Conservation (phyloP, 306 rosid species). For the Prunus dulcis region DNA sequence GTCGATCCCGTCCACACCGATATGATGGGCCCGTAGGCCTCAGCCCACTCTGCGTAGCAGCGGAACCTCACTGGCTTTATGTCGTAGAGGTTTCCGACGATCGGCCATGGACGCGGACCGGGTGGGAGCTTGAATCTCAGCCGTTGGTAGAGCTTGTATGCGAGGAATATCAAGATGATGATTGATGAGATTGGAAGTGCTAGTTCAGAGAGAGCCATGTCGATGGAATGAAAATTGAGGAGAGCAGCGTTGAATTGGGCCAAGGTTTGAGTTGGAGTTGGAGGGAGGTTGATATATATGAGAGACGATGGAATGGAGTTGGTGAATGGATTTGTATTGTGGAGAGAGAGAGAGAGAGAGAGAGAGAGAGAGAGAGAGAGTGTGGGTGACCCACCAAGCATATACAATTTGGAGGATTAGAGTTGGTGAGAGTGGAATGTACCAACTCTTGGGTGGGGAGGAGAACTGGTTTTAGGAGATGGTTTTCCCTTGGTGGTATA, state of each 20-base stretch:
- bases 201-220: conserved; percentile 11
- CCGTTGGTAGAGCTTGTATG: conserved; percentile 36
- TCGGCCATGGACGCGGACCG: conserved; percentile 74
- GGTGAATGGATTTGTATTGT: background rate
- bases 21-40: conserved; percentile 69
- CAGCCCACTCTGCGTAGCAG: conserved; percentile 81
- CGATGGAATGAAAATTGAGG: background rate
- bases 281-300: background rate
- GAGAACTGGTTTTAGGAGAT: background rate
- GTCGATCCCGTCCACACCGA: conserved; percentile 91
- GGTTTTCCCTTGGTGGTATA: no score
- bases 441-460: background rate
- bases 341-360: background rate
- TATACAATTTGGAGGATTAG: background rate
- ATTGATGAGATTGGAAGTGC: conserved; percentile 25
- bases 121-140: conserved; percentile 82
- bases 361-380: background rate
- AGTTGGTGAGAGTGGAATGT: background rate
- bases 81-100: conserved; percentile 86
- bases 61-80: conserved; percentile 79
- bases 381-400: background rate
- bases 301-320: background rate
- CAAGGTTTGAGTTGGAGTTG: background rate
- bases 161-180: conserved; percentile 29
- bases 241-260: background rate